phyloP scores from a whole-genome alignment of 1,284 basidiomycete species.

The Ganoderma lingzhi region DNA sequence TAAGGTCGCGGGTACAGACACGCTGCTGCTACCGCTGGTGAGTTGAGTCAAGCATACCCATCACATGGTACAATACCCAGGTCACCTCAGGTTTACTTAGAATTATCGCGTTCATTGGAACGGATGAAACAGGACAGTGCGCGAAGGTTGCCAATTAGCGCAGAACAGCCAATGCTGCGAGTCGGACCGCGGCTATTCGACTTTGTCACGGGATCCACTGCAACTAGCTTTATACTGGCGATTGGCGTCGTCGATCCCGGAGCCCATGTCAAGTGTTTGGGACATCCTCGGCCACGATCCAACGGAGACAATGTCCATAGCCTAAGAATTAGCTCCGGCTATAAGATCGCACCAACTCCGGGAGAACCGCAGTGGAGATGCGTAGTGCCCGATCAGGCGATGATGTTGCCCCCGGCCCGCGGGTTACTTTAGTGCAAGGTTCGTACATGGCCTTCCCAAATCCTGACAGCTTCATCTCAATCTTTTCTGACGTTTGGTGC shows the following conservation, averaged over 20 bases:
- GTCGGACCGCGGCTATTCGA: not conserved
- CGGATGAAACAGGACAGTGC: not conserved
- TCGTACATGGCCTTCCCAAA: not conserved
- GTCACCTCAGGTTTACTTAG: not conserved
- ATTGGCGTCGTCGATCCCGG: conserved; percentile 14
- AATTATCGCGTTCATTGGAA: not conserved
- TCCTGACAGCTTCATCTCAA: not conserved
- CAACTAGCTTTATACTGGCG: not conserved
- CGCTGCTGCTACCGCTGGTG: not conserved
- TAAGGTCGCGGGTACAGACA: not conserved
- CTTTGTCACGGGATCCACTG: not conserved
- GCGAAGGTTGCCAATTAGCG: not conserved
- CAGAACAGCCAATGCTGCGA: not conserved
- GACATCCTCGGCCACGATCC: not conserved
- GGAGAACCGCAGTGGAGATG: not conserved
- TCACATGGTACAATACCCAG: not conserved
- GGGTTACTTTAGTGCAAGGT: not conserved
- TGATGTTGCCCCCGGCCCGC: not conserved
- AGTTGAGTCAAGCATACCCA: not conserved
- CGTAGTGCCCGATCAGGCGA: not conserved
- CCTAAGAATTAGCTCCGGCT: not conserved
- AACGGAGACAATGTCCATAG: not conserved
- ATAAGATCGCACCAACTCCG: conserved; percentile 7
- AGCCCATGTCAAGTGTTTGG: conserved; percentile 9
- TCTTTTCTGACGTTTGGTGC: not conserved